Percentiles rank a stretch among this genome's conserved stretches.
These are phyloP conservation scores for Naegleria fowleri DNA, from an alignment of 208 protist genomes.

Conservation along the genomic window DNA sequence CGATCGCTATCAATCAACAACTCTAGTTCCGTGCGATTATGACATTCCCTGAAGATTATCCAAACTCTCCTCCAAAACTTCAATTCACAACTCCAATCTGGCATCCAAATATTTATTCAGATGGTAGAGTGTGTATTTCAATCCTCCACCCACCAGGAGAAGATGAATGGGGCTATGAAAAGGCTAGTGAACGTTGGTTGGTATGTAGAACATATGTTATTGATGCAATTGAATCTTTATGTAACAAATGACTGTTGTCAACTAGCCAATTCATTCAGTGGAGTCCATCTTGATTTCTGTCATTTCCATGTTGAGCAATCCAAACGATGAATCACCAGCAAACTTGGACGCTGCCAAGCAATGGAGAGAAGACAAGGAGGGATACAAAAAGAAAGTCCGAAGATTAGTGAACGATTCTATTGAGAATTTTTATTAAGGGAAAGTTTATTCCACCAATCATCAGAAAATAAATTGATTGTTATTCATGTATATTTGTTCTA, in stretches of 20 bases:
- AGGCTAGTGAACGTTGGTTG: slow-evolving; percentile 49
- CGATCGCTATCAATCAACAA: no score
- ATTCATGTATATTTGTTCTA: no score
- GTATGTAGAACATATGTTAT: background rate
- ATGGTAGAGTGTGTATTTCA: slow-evolving; percentile 74
- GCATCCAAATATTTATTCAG: slow-evolving; percentile 67
- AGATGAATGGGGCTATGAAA: slow-evolving; percentile 49
- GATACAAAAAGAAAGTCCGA: slow-evolving; percentile 31
- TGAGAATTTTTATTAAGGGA: slow-evolving; percentile 29
- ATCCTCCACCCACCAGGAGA: slow-evolving; percentile 77
- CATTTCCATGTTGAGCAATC: slow-evolving; percentile 51
- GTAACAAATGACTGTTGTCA: background rate
- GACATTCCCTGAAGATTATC: slow-evolving; percentile 60
- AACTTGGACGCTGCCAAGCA: slow-evolving; percentile 54
- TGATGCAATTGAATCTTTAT: background rate
- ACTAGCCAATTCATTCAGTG: slow-evolving; percentile 52
- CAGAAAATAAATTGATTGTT: no score
- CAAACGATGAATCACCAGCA: slow-evolving; percentile 53
- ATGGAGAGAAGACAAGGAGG: slow-evolving; percentile 1
- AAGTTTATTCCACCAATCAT: no score
- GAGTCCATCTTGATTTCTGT: slow-evolving; percentile 57
- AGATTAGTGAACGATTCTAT: slow-evolving; percentile 19
- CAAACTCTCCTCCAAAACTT: slow-evolving; percentile 59
- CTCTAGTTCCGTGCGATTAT: slow-evolving; percentile 50
- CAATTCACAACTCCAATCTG: slow-evolving; percentile 65